Evolutionary conservation across 2,329 filamentous ascomycete species (phyloP), one percentile per base, ranked within the genome.

Genomic region (Tolypocladium pustulatum): DNA sequence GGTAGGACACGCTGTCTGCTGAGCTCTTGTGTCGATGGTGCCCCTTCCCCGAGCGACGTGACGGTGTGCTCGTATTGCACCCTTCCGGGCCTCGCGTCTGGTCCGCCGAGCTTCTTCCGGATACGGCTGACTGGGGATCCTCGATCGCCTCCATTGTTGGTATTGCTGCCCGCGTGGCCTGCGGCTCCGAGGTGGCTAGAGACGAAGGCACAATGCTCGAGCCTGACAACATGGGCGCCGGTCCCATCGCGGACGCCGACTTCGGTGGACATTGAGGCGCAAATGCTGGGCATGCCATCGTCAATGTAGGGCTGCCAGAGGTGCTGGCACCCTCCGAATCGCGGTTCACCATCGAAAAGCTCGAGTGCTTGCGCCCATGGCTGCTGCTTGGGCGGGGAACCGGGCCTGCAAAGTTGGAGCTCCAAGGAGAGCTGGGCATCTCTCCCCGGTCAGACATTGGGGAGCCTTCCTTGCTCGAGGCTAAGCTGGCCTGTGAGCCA

Each of bases 401-500:
- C 17, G 53, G 41, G 3, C 60, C 59, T 17, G 49, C 53, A 1
- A 61, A 54, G 46, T 61, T 64, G 34, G 41, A 40, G 57, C 56
- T 37, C 69, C 71, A 71, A 13, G 80, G 80, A 20, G 76, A 80
- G 22, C 68, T 71, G 2, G 76, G 73, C 56, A 73, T 75, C 30
- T 82, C 81, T 1, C 74, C 78, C 58, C 79, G 73, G 49, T 80
- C 76, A 5, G 78, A 78, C 32, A 73, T 71, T 1, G 80, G 80
- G 22, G 79, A 81, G 3, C 78, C 79, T 54, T 80, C 79, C 7
- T 74, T 72, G 41, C 78, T 78, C 3, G 81, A 83, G 62, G 78
- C 78, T 7, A 91, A 73, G 65, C 89, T 93, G 1, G 81, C 85
- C 66, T 90, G 88, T 59, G 90, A 94, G 5, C 89, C 88, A 30